Base-by-base conservation (phyloP, 495 filamentous ascomycete genomes). In the Cryomyces antarcticus region DNA sequence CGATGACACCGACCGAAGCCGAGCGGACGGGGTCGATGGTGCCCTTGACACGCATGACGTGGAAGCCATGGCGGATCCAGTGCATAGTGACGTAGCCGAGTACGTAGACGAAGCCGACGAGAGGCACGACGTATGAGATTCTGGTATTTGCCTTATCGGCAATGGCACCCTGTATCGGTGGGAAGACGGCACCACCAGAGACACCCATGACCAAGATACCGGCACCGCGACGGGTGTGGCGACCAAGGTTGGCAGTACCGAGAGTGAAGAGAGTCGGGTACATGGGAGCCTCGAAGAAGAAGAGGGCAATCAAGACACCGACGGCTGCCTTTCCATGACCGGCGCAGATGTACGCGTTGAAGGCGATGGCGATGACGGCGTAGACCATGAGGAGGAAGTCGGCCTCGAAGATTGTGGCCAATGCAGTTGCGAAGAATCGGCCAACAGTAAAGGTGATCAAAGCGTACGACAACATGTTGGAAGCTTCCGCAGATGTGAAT, bases 211-310 rank as follows among this genome's bases (percentile, higher is more conserved):
- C 64, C 39, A 78, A 71, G 42, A 69, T 65, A 4, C 70, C 67
- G 5, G 67, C 67, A 5, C 70, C 72, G 17, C 64, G 61, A 53
- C 75, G 76, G 5, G 70, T 73, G 54, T 76, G 68, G 28, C 67
- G 64, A 2, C 74, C 72, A 0, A 78, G 57, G 6, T 71, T 73
- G 4, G 71, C 63, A 40, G 76, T 77, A 5, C 70, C 67, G 29
- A 78, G 61, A 0, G 72, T 70, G 43, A 77, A 66, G 47, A 78
- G 75, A 5, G 73, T 75, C 2, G 73, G 73, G 58, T 75, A 76
- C 39, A 69, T 71, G 45, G 74, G 66, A 4, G 65, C 69, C 53
- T 77, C 70, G 50, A 75, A 77, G 60, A 77, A 77, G 9, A 76
- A 64, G 9, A 64, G 65, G 37, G 70, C 31, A 47, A 64, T 72